A percentile compares a stretch with the other conserved stretches of the same genome.
These are phyloP conservation scores for Wickerhamomyces sp. DNA, from an alignment of 1,139 yeast genomes.

Conservation along the genomic window DNA sequence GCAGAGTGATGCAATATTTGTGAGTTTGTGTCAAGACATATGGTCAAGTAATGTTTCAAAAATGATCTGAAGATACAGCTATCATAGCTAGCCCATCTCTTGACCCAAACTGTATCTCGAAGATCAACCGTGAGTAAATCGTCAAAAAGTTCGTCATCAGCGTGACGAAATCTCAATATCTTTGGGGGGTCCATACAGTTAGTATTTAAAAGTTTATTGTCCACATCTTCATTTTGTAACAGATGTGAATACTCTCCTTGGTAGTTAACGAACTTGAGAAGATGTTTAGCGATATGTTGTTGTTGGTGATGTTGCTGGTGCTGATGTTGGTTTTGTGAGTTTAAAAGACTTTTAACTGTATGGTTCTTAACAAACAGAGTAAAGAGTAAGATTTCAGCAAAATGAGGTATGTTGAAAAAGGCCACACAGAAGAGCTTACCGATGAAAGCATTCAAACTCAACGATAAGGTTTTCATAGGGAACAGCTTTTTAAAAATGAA, in stretches of 20 bases:
- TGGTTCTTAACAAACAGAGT: conserved; percentile 46
- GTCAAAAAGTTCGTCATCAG: conserved; percentile 4
- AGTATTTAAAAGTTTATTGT: conserved; percentile 5
- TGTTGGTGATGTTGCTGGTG: conserved; percentile 11
- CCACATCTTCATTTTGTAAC: conserved; percentile 1
- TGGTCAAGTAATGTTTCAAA: conserved; percentile 56
- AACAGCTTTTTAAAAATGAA: conserved; percentile 42
- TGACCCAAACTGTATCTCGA: conserved; percentile 45
- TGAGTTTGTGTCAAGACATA: conserved; percentile 23
- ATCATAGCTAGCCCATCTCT: conserved; percentile 51
- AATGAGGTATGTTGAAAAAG: conserved; percentile 56
- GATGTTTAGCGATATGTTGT: conserved; percentile 3
- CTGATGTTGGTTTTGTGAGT: background rate
- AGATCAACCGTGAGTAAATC: conserved; percentile 15
- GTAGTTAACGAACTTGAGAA: conserved; percentile 14
- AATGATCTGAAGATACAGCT: conserved; percentile 66
- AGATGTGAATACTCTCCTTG: conserved; percentile 21
- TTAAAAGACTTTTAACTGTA: background rate
- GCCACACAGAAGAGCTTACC: conserved; percentile 75
- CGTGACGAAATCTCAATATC: conserved; percentile 4
- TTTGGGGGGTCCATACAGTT: conserved; percentile 22
- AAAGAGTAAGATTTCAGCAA: conserved; percentile 58
- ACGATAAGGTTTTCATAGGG: conserved; percentile 49
- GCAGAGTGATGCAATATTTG: conserved; percentile 30
- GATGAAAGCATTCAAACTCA: conserved; percentile 65